Evolutionary conservation across 805 yeast genomes (phyloP), one percentile per base, ranked within the genome.

Genomic region (Sporopachydermia lactativora): DNA sequence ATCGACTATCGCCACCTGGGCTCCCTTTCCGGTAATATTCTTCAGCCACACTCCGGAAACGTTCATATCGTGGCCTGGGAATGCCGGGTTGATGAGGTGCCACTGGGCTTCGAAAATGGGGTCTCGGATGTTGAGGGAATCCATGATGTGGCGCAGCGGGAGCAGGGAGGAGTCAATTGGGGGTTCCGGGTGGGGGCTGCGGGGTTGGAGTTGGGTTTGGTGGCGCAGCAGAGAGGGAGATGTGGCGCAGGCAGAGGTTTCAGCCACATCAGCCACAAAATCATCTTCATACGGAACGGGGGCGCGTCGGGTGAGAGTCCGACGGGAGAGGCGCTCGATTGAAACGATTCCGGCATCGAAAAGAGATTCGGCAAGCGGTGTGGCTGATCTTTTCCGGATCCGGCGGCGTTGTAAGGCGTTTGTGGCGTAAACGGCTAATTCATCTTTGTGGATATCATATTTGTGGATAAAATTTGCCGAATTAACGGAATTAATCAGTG

Each of bases 1-100:
- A 59, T 92, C 98, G 0, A 92, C 81, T 34, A 92, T 71, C 2
- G 96, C 96, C 1, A 88, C 79, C 1, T 82, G 84, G 4, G 84
- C 68, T 3, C 92, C 89, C 31, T 67, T 58, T 1, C 98, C 98
- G 0, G 92, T 80, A 42, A 81, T 73, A 39, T 80, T 81, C 43
- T 75, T 75, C 19, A 66, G 63, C 98, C 98, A 92, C 8, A 85
- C 75, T 0, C 82, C 86, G 1, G 82, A 60, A 11, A 86, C 89
- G 52, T 92, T 89, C 40, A 92, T 75, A 57, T 89, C 97, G 51
- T 84, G 69, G 0, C 94, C 94, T 0, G 81, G 83, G 48, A 64
- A 75, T 4, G 58, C 55, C 1, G 83, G 65, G 53, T 92, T 92
- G 34, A 81, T 60, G n/a, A 92, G 59, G 59, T 89, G 96, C 98